A percentile compares a stretch with the other conserved stretches of the same genome.
phyloP scores from a whole-genome alignment of 495 filamentous ascomycete species.

The Delitschia confertaspora region DNA sequence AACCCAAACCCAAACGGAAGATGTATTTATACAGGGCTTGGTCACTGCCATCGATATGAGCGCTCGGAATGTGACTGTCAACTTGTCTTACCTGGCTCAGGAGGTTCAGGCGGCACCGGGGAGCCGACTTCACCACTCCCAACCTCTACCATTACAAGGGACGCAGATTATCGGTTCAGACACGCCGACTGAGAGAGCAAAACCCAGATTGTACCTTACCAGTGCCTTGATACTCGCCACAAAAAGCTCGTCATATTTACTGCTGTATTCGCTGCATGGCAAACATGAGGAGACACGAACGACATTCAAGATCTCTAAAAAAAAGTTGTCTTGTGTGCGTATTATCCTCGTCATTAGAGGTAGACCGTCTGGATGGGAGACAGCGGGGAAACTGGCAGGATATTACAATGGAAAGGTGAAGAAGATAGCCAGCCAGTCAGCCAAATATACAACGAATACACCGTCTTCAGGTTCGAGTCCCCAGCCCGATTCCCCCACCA shows the following conservation, averaged over 20 bases:
- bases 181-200: not conserved
- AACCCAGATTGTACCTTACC: constrained; percentile 25
- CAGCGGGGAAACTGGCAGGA: constrained; percentile 27
- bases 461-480: not conserved
- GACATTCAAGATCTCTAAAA: constrained; percentile 27
- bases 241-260: constrained; percentile 22
- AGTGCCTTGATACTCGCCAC: constrained; percentile 32
- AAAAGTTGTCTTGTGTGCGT: constrained; percentile 16
- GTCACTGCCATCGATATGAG: constrained; percentile 15
- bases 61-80: constrained; percentile 10
- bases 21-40: constrained; percentile 19
- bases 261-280: constrained; percentile 29
- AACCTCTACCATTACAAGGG: not conserved
- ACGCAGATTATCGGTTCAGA: constrained; percentile 1
- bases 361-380: constrained; percentile 27
- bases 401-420: constrained; percentile 16
- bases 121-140: not conserved
- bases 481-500: too few species aligned
- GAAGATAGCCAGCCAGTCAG: not conserved
- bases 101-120: not conserved
- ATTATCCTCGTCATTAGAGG: constrained; percentile 27
- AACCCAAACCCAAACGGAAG: constrained; percentile 6
- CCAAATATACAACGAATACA: not conserved
- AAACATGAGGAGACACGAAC: constrained; percentile 24
- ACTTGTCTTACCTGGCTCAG: constrained; percentile 4